Percentiles rank a stretch among this genome's conserved stretches.
These are phyloP conservation scores for Cryptomeria japonica DNA, from an alignment of 75 land plant genomes.

Conservation along the genomic window DNA sequence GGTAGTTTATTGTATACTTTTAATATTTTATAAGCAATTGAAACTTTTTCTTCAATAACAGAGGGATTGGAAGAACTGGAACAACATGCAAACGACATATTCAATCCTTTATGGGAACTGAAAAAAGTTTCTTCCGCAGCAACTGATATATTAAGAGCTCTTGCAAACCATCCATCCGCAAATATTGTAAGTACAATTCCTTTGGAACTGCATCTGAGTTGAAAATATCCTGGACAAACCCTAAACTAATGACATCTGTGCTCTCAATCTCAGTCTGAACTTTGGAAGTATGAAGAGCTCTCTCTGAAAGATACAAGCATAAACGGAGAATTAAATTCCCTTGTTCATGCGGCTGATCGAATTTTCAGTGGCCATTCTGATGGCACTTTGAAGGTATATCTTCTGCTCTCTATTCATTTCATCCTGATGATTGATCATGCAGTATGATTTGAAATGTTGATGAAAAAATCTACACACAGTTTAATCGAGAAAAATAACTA, in stretches of 20 bases:
- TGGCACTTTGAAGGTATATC: conserved; percentile 55
- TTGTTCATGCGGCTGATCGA: conserved; percentile 32
- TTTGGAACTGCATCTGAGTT: not conserved
- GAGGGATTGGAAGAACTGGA: conserved; percentile 38
- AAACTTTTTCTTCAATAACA: conserved; percentile 12
- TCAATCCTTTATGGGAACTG: conserved; percentile 44
- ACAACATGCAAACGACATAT: conserved; percentile 39
- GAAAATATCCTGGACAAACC: not conserved
- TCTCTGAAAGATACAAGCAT: conserved; percentile 29
- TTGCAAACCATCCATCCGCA: conserved; percentile 45
- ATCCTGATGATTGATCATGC: too few species aligned
- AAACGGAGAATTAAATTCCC: conserved; percentile 41
- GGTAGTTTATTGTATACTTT: not conserved
- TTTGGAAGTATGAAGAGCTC: conserved; percentile 43
- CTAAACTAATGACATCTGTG: not conserved
- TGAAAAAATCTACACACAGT: too few species aligned
- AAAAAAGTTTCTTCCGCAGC: conserved; percentile 30
- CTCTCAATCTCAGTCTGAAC: conserved; percentile 31
- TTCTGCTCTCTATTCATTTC: too few species aligned
- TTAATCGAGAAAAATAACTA: too few species aligned
- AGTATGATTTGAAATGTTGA: too few species aligned
- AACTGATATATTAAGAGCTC: conserved; percentile 37
- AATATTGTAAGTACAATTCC: conserved; percentile 35
- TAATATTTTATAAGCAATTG: not conserved
- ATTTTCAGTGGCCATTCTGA: conserved; percentile 61